Base-by-base conservation (phyloP, 202 grass and related monocot genomes). In the Alloteropsis angusta region DNA sequence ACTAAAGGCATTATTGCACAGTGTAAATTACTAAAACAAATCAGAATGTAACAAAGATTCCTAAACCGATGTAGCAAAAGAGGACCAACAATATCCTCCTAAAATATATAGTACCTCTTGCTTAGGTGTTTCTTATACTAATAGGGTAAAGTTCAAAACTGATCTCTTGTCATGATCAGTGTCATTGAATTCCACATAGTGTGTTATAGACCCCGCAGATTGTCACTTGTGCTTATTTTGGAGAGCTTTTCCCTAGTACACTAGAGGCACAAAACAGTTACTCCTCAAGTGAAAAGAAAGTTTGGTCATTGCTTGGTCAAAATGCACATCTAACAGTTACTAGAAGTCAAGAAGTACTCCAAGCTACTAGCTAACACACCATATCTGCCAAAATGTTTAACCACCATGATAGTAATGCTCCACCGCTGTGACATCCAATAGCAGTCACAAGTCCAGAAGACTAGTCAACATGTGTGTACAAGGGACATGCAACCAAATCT, bases 381-480 rank as follows among this genome's bases (percentile, higher is more conserved):
- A 35, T 14, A 23, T 70, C 28, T 60, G 11, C 11, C 41, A 37
- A 9, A 21, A 18, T 25, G 7, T 21, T 67, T 44, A 60, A 57
- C 13, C 72, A 65, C 7, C 17, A 57, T 1, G 15, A 5, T 6
- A 65, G 41, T 68, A 61, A 79, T 37, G 25, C 55, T 65, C 57
- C 81, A 72, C 0, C 14, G 22, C 9, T 12, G 62, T 57, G 14
- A 47, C 59, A 80, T 85, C 83, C 76, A 67, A 68, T 67, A 80
- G 49, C 59, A 80, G 21, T 19, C 17, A 13, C 39, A 48, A 72
- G 36, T 19, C 19, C 32, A 39, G 11, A 41, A 10, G 49, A 74
- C 83, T 85, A 80, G 68, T 80, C 83, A 80, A 74, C 68, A 32
- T 19, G 25, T 58, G 41, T 49, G 7, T 5, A 35, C 65, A 63